phyloP scores from a whole-genome alignment of 164 flowering plant species.

The Dillenia suffruticosa region DNA sequence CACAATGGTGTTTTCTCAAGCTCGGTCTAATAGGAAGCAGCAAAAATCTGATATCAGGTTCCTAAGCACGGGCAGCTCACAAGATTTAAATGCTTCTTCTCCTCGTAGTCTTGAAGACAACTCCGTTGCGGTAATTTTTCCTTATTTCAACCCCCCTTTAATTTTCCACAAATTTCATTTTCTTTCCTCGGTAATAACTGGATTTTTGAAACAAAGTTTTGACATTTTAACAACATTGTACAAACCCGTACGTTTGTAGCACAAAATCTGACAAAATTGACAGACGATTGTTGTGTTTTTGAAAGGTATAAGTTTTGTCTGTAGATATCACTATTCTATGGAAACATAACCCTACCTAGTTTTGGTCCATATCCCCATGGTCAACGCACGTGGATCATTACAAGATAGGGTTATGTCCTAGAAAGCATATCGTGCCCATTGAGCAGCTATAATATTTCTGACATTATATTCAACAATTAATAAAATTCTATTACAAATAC shows the following conservation, averaged over 20 bases:
- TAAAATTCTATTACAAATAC: too few relatives aligned
- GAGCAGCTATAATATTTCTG: too few relatives aligned
- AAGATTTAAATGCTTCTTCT: constrained; percentile 6
- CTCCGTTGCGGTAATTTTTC: constrained; percentile 19
- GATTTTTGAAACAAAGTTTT: too few relatives aligned
- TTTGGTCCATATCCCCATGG: constrained; percentile 16
- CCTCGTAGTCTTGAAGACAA: constrained; percentile 20
- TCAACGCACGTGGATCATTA: constrained; percentile 14
- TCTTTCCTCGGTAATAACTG: neutral
- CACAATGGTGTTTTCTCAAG: constrained; percentile 50
- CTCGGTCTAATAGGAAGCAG: constrained; percentile 50
- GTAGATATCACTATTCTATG: neutral
- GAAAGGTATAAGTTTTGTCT: neutral
- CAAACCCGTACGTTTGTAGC: neutral
- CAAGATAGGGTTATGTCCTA: neutral
- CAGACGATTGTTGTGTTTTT: neutral
- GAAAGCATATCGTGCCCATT: neutral
- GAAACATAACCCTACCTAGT: constrained; percentile 2
- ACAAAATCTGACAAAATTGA: neutral
- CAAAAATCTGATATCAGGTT: constrained; percentile 28
- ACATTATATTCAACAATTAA: constrained; percentile 18
- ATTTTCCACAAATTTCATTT: neutral
- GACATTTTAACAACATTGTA: neutral
- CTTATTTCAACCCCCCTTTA: neutral
- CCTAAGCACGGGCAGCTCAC: constrained; percentile 27